phyloP scores from a whole-genome alignment of 495 filamentous ascomycete genomes.

The Trichoderma virens region DNA sequence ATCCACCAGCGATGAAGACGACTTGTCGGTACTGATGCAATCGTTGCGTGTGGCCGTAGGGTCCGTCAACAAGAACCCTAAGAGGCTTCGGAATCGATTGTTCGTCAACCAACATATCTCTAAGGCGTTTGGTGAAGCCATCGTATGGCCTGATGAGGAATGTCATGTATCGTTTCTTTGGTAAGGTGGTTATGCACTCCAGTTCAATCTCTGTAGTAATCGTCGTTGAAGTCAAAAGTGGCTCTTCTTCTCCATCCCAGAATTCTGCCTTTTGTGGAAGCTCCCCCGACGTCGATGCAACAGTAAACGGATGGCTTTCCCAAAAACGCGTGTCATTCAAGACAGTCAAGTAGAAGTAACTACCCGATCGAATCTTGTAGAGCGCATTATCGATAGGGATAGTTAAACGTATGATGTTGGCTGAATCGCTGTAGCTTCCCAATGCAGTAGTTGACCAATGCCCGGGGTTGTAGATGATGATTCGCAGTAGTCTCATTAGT shows the following conservation, averaged over 20 bases:
- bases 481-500: constrained; percentile 35
- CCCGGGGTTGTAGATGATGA: constrained; percentile 36
- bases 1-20: constrained; percentile 52
- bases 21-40: constrained; percentile 44
- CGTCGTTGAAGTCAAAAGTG: neutral
- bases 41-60: constrained; percentile 46
- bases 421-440: constrained; percentile 36
- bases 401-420: constrained; percentile 44
- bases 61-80: constrained; percentile 47
- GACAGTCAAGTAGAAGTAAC: constrained; percentile 52
- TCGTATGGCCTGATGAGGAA: constrained; percentile 30
- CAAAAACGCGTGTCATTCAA: constrained; percentile 42
- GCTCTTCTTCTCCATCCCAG: neutral
- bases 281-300: constrained; percentile 24
- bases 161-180: constrained; percentile 11
- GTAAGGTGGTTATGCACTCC: neutral
- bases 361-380: constrained; percentile 36
- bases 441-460: constrained; percentile 21
- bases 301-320: constrained; percentile 56
- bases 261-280: neutral
- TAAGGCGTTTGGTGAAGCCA: constrained; percentile 41
- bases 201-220: neutral
- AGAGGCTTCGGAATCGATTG: constrained; percentile 12
- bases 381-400: constrained; percentile 27
- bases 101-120: constrained; percentile 19